Conservation (phyloP, 2,329 filamentous ascomycete species). For the Aspergillus sp. region DNA sequence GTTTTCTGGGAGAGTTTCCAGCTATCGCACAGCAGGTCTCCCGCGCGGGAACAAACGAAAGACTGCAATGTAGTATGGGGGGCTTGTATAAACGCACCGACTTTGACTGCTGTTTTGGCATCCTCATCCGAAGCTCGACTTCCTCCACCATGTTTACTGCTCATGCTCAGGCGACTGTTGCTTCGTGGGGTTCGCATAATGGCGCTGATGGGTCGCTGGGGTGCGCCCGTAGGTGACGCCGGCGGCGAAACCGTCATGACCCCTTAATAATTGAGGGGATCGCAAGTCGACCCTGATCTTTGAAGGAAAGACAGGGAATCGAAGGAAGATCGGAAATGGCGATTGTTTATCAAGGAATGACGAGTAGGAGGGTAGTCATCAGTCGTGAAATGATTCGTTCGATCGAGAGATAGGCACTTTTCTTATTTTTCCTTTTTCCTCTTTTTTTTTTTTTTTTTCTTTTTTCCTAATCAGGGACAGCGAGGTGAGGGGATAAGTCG, state of each 20-base stretch:
- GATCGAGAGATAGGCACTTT: too few species aligned
- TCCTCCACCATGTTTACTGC: conserved; percentile 66
- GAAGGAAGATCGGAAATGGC: not conserved
- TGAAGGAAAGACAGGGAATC: not conserved
- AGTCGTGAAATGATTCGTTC: conserved; percentile 2
- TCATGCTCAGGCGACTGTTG: conserved; percentile 78
- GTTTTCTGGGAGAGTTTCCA: conserved; percentile 1
- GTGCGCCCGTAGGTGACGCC: conserved; percentile 54
- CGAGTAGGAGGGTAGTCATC: conserved; percentile 11
- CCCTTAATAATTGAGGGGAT: conserved; percentile 7
- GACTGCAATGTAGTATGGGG: not conserved
- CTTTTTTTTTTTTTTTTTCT: too few species aligned
- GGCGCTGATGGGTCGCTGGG: conserved; percentile 72
- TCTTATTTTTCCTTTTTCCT: too few species aligned
- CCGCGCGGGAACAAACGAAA: conserved; percentile 3
- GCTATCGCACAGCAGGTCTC: not conserved
- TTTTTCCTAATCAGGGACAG: not conserved
- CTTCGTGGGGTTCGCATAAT: conserved; percentile 74
- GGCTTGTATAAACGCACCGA: conserved; percentile 62
- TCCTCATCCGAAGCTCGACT: conserved; percentile 89
- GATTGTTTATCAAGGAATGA: too few species aligned
- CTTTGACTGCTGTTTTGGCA: conserved; percentile 86
- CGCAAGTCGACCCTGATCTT: conserved; percentile 2
- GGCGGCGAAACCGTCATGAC: conserved; percentile 67
- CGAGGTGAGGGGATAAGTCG: conserved; percentile 4